Evolutionary conservation across 352 stramenopile genomes (phyloP), one percentile per base, ranked within the genome.

Genomic region (Phytopythium ostracodes): DNA sequence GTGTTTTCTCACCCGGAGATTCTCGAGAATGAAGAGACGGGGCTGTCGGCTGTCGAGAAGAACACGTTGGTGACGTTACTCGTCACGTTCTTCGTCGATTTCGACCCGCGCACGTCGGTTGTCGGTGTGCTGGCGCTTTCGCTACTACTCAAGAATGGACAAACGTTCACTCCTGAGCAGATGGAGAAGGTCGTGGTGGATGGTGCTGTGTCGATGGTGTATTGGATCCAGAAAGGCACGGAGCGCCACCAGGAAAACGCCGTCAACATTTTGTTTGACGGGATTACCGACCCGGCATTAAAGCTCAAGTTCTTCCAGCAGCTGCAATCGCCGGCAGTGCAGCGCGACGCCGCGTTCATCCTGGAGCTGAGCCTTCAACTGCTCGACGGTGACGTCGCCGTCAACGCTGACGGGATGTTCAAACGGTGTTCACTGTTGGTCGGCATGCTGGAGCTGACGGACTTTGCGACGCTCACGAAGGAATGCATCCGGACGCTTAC

Each of bases 151-250:
- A 83, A 79, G 51, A 81, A 90, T 36, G 80, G 78, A 2, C 76
- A 90, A 46, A 44, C 44, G 15, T 66, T 94, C 1, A 71, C 84
- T 25, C 38, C 65, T 7, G 64, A 75, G 20, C 83, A 94, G 54
- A 91, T 89, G 83, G 67, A 90, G n/a, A 79, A 75, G 31, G 75
- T 94, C 49, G 82, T 77, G n/a, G 73, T 89, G 0, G 81, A 91
- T 31, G 79, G 81, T 11, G 77, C 83, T 0, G 69, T 85, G 11
- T 91, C 81, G 17, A 57, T 94, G 3, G 76, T 92, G 14, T 92
- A 94, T 49, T 94, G 85, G 85, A 88, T 92, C 62, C 81, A 91
- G 59, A 92, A 94, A 60, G 85, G 85, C 17, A 91, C 83, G 1
- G 85, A 91, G 51, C 79, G 85, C 4, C 81, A 92, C 49, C 85